Conservation (phyloP, 805 yeast genomes). For the Pichia exigua region DNA sequence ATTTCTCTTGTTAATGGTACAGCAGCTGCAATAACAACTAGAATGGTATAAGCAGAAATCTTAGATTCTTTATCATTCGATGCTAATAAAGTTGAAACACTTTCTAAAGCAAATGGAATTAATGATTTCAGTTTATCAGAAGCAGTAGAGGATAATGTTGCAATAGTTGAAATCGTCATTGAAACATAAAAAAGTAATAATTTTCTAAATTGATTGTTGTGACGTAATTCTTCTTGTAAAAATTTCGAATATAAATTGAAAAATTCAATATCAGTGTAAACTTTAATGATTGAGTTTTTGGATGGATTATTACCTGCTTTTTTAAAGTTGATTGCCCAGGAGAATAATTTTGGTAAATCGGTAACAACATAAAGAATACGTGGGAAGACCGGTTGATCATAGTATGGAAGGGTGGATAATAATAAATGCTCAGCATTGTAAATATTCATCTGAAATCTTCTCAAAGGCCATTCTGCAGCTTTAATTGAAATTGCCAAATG, state of each 20-base stretch:
- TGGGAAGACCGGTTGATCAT: slow-evolving; percentile 62
- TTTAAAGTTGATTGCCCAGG: slow-evolving; percentile 63
- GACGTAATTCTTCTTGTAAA: slow-evolving; percentile 40
- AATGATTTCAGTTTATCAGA: slow-evolving; percentile 37
- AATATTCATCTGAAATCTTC: slow-evolving; percentile 81
- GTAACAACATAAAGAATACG: slow-evolving; percentile 68
- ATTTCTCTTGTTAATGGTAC: slow-evolving; percentile 54
- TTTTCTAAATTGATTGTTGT: slow-evolving; percentile 52
- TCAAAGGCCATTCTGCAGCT: slow-evolving; percentile 90
- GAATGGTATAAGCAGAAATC: slow-evolving; percentile 73
- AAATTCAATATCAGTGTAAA: slow-evolving; percentile 63
- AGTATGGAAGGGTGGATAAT: slow-evolving; percentile 74
- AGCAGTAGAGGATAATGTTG: slow-evolving; percentile 44
- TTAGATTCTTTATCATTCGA: slow-evolving; percentile 53
- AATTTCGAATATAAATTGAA: slow-evolving; percentile 58
- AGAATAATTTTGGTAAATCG: slow-evolving; percentile 69
- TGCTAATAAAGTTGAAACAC: slow-evolving; percentile 46
- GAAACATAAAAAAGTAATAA: slow-evolving; percentile 77
- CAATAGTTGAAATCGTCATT: slow-evolving; percentile 56
- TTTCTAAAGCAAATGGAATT: slow-evolving; percentile 52
- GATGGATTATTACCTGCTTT: slow-evolving; percentile 54
- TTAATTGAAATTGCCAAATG: slow-evolving; percentile 65
- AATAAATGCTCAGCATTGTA: slow-evolving; percentile 69
- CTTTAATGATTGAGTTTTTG: slow-evolving; percentile 58
- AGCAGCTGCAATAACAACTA: slow-evolving; percentile 71